A percentile compares a stretch with the other conserved stretches of the same genome.
These are phyloP conservation scores for Ophiostoma sp. DNA, from an alignment of 2,329 filamentous ascomycete genomes.

Conservation along the genomic window DNA sequence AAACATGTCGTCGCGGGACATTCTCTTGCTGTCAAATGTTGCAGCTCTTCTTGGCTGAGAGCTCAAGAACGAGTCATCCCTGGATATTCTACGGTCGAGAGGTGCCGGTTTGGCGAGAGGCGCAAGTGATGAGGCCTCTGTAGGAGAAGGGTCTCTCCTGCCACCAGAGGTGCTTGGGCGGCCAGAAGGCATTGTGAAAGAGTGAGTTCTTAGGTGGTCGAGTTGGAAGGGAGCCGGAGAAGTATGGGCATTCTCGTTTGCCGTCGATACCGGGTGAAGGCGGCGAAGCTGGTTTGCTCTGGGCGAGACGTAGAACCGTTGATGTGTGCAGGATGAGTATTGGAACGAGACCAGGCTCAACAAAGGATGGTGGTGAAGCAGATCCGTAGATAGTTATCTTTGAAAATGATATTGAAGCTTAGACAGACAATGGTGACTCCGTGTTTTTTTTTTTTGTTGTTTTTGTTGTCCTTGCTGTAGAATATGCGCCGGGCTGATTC, in stretches of 20 bases:
- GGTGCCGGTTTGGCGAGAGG: not conserved
- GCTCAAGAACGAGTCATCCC: constrained; percentile 38
- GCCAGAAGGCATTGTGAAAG: constrained; percentile 24
- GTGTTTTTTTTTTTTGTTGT: not conserved
- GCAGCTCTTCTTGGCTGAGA: constrained; percentile 15
- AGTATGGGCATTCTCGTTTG: constrained; percentile 30
- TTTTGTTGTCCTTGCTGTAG: not conserved
- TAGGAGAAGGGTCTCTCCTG: not conserved
- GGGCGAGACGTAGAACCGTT: not conserved
- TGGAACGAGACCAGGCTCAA: not conserved
- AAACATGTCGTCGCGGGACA: constrained; percentile 42
- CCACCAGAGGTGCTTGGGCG: constrained; percentile 15
- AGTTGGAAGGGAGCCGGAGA: constrained; percentile 32
- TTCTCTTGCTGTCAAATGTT: constrained; percentile 27
- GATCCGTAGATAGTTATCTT: not conserved
- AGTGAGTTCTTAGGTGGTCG: constrained; percentile 29
- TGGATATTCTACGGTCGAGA: constrained; percentile 35
- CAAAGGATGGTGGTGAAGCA: not conserved
- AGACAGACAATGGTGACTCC: not conserved
- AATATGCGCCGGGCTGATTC: constrained; percentile 1
- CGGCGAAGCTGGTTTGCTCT: constrained; percentile 22
- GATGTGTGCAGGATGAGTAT: not conserved
- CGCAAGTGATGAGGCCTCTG: not conserved
- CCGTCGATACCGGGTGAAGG: constrained; percentile 30
- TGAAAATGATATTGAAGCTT: not conserved